phyloP scores from a whole-genome alignment of 495 filamentous ascomycete species.

The Neurospora hispaniola region DNA sequence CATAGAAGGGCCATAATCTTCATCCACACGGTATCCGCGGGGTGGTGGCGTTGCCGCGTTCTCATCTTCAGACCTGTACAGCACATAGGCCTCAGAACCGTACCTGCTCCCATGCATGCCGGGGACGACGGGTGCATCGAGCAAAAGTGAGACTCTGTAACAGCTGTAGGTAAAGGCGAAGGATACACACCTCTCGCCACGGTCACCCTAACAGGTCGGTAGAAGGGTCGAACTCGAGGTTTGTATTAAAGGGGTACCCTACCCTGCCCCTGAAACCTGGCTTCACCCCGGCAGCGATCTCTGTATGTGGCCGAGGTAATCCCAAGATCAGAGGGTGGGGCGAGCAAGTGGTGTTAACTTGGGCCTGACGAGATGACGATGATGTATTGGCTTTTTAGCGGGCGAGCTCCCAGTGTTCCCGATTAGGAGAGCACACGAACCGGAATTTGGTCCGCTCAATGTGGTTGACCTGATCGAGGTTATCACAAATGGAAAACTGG shows the following conservation, averaged over 20 bases:
- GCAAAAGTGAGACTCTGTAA: not conserved
- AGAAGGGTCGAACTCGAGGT: not conserved
- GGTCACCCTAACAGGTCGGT: not conserved
- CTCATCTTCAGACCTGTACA: not conserved
- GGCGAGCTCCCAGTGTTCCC: not conserved
- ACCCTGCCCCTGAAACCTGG: not conserved
- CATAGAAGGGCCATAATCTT: constrained; percentile 7
- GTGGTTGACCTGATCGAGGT: not conserved
- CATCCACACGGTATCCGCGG: not conserved
- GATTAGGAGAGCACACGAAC: not conserved
- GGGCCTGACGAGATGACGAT: not conserved
- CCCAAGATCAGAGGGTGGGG: not conserved
- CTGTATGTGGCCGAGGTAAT: not conserved
- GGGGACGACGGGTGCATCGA: not conserved
- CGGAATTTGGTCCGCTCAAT: not conserved
- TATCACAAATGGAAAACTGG: not conserved
- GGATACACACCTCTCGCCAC: not conserved
- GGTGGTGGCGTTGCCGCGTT: not conserved
- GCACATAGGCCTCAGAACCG: not conserved
- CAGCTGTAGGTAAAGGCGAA: not conserved
- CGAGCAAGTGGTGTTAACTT: not conserved
- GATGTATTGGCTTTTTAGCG: not conserved
- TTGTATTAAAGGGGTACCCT: not conserved
- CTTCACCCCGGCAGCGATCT: not conserved
- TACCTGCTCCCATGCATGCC: not conserved